These are phyloP conservation scores for Yarrowia sp. DNA, from an alignment of 805 yeast genomes.

Conservation along the genomic window DNA sequence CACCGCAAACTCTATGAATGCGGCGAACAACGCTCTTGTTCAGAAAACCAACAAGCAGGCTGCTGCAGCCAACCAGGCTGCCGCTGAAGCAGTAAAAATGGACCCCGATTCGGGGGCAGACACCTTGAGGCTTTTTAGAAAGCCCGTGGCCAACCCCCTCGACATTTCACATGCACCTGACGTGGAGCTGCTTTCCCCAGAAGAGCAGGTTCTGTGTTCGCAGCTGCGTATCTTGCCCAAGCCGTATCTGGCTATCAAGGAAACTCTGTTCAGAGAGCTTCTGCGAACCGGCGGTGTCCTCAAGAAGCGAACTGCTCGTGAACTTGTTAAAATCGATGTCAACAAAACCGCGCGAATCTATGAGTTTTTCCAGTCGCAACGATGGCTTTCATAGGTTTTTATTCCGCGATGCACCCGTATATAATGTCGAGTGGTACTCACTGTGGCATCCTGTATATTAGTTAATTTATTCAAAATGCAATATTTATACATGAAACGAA, in stretches of 20 bases:
- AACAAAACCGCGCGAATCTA: slow-evolving; percentile 82
- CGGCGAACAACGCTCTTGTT: slow-evolving; percentile 12
- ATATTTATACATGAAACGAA: no score
- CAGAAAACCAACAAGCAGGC: slow-evolving; percentile 22
- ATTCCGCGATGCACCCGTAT: background rate
- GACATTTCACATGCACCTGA: slow-evolving; percentile 65
- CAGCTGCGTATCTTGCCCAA: slow-evolving; percentile 84
- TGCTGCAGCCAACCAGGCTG: slow-evolving; percentile 13
- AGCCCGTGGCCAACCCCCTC: slow-evolving; percentile 39
- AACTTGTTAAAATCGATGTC: slow-evolving; percentile 77
- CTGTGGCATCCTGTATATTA: slow-evolving; percentile 12
- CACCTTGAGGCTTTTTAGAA: slow-evolving; percentile 34
- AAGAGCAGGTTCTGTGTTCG: slow-evolving; percentile 82
- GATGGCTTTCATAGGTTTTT: slow-evolving; percentile 57
- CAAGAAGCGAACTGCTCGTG: slow-evolving; percentile 83
- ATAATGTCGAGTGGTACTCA: background rate
- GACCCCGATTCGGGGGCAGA: slow-evolving; percentile 8
- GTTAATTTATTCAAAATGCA: slow-evolving; percentile 10
- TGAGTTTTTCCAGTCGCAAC: slow-evolving; percentile 89
- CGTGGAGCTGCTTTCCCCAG: slow-evolving; percentile 76
- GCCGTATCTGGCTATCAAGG: slow-evolving; percentile 90
- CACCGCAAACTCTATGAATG: slow-evolving; percentile 29
- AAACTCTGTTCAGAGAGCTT: slow-evolving; percentile 81
- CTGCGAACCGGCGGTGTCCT: slow-evolving; percentile 79
- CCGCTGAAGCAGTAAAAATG: background rate